Evolutionary conservation across 108 stramenopile species (phyloP), one percentile per base, ranked within the genome.

Genomic region (Craspedostauros australis): DNA sequence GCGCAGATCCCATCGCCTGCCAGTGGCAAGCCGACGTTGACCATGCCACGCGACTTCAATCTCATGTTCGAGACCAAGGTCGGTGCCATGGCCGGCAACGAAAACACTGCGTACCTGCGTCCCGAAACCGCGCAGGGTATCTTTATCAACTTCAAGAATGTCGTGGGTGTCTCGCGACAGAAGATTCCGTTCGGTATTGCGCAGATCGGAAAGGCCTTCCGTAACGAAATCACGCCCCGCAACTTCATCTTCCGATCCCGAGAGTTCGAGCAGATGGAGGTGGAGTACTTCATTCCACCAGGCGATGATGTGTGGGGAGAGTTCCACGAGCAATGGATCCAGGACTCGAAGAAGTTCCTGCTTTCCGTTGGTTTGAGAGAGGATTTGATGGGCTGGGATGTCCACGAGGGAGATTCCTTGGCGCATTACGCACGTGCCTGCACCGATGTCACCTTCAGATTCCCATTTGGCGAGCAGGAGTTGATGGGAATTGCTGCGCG

Each of bases 51-150:
- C 11, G 95, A 79, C 16, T 97, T 99, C 72, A 97, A 99, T 63
- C 73, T 99, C 57, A 96, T 99, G 95, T 99, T 99, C 76, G 75
- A 93, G 64, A 99, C 95, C 12, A 64, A 52, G 54, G 94, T 99
- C 3, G 96, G 98, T 8, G 96, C 98, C 19, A 60, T 86, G 61
- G 64, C 65, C 20, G 95, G 95, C 59, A 79, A 33, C 11, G 57
- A 81, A 12, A 73, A 87, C 5, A 55, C 73, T 11, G 98, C 95
- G 0, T 99, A 95, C 69, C 70, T 99, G 27, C 73, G 98, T 22
- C 96, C 98, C 3, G 98, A 99, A 77, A 99, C 98, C 8, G 98
- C 98, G 6, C 98, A 99, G 67, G 98, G 96, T 15, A 96, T 96
- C 40, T 97, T 96, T 69, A 78, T 94, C 55, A 95, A 97, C 57